These are phyloP conservation scores for Aspergillus indologenus DNA, from an alignment of 495 filamentous ascomycete species.

Conservation along the genomic window DNA sequence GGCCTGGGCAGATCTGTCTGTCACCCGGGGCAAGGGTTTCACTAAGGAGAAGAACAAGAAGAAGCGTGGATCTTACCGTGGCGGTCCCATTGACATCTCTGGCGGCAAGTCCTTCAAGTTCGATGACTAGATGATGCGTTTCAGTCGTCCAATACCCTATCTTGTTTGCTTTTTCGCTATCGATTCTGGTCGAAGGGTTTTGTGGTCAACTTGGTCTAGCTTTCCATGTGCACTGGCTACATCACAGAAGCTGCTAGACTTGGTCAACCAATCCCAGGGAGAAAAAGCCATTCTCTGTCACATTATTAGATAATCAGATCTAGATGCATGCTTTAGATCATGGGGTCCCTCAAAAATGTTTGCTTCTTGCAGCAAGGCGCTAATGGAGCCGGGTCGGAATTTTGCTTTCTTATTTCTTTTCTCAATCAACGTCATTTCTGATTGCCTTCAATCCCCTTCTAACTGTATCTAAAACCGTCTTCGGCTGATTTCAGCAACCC, in stretches of 20 bases:
- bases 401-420: slow-evolving; percentile 6
- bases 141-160: background rate
- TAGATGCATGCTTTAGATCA: slow-evolving; percentile 4
- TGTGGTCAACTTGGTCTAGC: background rate
- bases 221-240: background rate
- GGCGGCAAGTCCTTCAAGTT: slow-evolving; percentile 77
- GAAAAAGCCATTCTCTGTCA: slow-evolving; percentile 10
- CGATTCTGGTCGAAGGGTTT: background rate
- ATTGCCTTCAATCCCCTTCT: background rate
- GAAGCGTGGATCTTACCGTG: slow-evolving; percentile 77
- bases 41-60: slow-evolving; percentile 99
- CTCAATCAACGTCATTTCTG: background rate
- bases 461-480: background rate
- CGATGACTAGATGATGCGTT: slow-evolving; percentile 58
- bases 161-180: background rate
- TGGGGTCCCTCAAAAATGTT: background rate
- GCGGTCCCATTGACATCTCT: slow-evolving; percentile 73
- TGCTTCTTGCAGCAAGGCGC: slow-evolving; percentile 25
- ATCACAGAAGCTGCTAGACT: background rate
- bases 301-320: slow-evolving; percentile 20
- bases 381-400: slow-evolving; percentile 23
- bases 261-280: background rate
- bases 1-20: slow-evolving; percentile 79
- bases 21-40: slow-evolving; percentile 94
- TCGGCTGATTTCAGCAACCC: background rate